Evolutionary conservation across 2,329 filamentous ascomycete species (phyloP), one percentile per base, ranked within the genome.

Genomic region (Aschersonia sp.): DNA sequence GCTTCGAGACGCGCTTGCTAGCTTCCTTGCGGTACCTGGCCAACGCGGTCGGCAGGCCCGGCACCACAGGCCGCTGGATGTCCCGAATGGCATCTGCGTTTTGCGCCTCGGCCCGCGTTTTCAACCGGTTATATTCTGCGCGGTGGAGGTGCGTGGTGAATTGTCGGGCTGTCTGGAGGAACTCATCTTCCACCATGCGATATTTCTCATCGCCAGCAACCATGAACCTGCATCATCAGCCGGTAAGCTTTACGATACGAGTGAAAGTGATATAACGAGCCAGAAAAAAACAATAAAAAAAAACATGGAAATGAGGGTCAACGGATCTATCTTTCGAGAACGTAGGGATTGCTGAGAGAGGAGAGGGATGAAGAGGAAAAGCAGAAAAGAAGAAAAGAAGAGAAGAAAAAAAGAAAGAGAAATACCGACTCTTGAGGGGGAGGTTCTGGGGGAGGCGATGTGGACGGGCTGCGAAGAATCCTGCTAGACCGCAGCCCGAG

Each of bases 161-260:
- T 3, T 70, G 66, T 46, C 78, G 75, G 0, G 85, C 85, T 0
- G 79, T 76, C 12, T 73, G 66, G 22, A 83, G 65, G 52, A 92
- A 78, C 54, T 90, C 85, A 56, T 92, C 86, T 61, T 90, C 86
- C 0, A 92, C 86, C 83, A 90, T 89, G 56, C 85, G 81, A 62
- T 78, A 90, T 47, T 66, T 67, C 58, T 89, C 84, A 60, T 92
- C 86, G 3, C 79, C 81, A 44, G 78, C 70, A 2, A 69, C 66
- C 83, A 90, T 88, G 59, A 71, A 71, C 32, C 77, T 80, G 2
- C 22, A 22, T 22, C 22, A 22, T 22, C 22, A 4, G 22, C 22
- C 22, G 22, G 22, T 22, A 22, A 22, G 22, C 22, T 22, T 22
- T 22, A 22, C 22, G 22, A 22, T 22, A 22, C n/a, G n/a, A n/a